These are phyloP conservation scores for Raphanus hybrid DNA, from an alignment of 441 rosid species.

Conservation along the genomic window DNA sequence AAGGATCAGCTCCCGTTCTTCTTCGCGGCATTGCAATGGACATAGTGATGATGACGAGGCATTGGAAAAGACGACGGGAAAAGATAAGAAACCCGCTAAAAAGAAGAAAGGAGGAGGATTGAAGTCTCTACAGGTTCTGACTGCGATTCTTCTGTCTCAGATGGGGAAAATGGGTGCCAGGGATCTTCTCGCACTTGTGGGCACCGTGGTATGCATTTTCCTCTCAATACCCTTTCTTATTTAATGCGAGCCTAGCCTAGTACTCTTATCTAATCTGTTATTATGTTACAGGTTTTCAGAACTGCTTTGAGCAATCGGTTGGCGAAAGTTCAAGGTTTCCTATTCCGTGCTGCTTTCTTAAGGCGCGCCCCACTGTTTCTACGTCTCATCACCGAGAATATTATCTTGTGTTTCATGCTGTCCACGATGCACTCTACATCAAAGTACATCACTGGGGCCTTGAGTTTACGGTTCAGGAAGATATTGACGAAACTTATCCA, in stretches of 20 bases:
- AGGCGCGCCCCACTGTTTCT: slow-evolving; percentile 87
- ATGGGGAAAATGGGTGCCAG: slow-evolving; percentile 94
- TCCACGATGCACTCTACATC: slow-evolving; percentile 89
- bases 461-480: slow-evolving; percentile 89
- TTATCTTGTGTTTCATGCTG: slow-evolving; percentile 85
- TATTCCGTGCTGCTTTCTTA: slow-evolving; percentile 98
- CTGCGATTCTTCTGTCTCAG: slow-evolving; percentile 78
- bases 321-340: slow-evolving; percentile 98
- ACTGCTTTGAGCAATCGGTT: slow-evolving; percentile 95
- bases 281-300: no score
- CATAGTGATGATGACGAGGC: slow-evolving; percentile 51
- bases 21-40: slow-evolving; percentile 56
- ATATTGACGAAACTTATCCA: slow-evolving; percentile 94
- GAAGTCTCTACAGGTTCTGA: slow-evolving; percentile 82
- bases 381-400: slow-evolving; percentile 89
- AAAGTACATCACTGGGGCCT: slow-evolving; percentile 87
- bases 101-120: slow-evolving; percentile 83
- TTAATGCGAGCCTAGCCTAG: no score
- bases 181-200: slow-evolving; percentile 83
- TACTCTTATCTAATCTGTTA: no score
- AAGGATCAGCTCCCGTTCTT: slow-evolving; percentile 50
- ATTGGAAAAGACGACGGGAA: slow-evolving; percentile 42
- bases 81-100: slow-evolving; percentile 43
- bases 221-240: not conserved
- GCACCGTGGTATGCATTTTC: slow-evolving; percentile 74